A percentile compares a stretch with the other conserved stretches of the same genome.
Evolutionary conservation across 139 green algal genomes (phyloP).

Genomic region (Coccomyxa sp.): DNA sequence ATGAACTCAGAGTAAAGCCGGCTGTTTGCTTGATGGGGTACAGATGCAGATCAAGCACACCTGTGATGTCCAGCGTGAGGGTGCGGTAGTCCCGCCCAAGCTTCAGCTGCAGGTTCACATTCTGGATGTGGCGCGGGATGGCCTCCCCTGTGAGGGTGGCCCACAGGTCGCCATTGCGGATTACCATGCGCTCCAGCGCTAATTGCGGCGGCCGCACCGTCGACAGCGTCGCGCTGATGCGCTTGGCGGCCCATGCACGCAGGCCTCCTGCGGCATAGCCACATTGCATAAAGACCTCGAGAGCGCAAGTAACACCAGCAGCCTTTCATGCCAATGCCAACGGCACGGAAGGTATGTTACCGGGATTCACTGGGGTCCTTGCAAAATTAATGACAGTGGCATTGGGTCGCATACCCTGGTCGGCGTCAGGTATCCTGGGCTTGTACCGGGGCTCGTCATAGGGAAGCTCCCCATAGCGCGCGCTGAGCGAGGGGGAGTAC

Average conservation of each 20-base stretch:
- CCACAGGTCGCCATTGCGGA: conserved; percentile 22
- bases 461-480: not conserved
- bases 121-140: conserved; percentile 39
- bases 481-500: not conserved
- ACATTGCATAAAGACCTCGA: not conserved
- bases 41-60: no score
- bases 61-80: conserved; percentile 57
- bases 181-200: conserved; percentile 33
- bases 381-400: no score
- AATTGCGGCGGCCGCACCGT: conserved; percentile 7
- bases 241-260: not conserved
- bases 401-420: not conserved
- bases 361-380: no score
- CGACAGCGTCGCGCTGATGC: not conserved
- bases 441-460: not conserved
- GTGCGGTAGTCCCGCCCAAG: conserved; percentile 55
- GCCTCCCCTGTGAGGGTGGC: conserved; percentile 38
- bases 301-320: no score
- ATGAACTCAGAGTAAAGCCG: no score
- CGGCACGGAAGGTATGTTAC: no score
- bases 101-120: conserved; percentile 35
- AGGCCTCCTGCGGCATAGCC: not conserved
- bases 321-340: no score
- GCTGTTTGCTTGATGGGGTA: no score
- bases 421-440: not conserved